phyloP scores from a whole-genome alignment of 2,329 filamentous ascomycete species.

The Didymella lethalis region DNA sequence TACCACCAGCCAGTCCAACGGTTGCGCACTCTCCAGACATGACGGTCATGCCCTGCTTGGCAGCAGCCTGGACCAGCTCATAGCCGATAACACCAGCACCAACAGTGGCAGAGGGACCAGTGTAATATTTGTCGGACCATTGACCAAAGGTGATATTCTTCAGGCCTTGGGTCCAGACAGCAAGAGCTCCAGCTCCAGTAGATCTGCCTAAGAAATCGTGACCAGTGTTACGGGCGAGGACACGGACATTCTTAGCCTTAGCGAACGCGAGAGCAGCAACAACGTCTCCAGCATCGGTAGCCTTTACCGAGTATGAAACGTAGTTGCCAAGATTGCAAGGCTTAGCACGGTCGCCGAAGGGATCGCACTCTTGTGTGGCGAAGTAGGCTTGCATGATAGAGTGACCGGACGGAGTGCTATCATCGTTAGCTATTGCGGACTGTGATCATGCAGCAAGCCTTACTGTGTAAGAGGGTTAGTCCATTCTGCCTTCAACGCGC shows the following conservation, averaged over 20 bases:
- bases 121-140: slow-evolving; percentile 34
- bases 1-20: slow-evolving; percentile 41
- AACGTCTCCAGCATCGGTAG: slow-evolving; percentile 26
- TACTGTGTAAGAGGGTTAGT: slow-evolving; percentile 24
- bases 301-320: slow-evolving; percentile 51
- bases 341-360: slow-evolving; percentile 21
- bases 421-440: slow-evolving; percentile 5
- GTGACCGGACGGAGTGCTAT: slow-evolving; percentile 19
- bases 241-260: slow-evolving; percentile 34
- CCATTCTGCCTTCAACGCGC: slow-evolving; percentile 28
- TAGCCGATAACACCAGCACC: slow-evolving; percentile 41
- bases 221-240: slow-evolving; percentile 37
- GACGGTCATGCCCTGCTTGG: slow-evolving; percentile 29
- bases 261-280: slow-evolving; percentile 36
- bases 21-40: slow-evolving; percentile 45
- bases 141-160: slow-evolving; percentile 34
- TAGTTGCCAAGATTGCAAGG: slow-evolving; percentile 37
- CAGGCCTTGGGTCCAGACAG: slow-evolving; percentile 43
- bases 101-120: slow-evolving; percentile 36
- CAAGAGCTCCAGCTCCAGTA: slow-evolving; percentile 40
- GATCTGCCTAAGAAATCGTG: slow-evolving; percentile 44
- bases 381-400: slow-evolving; percentile 30
- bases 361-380: slow-evolving; percentile 29
- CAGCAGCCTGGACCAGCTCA: slow-evolving; percentile 35
- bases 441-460: slow-evolving; percentile 27